phyloP scores from a whole-genome alignment of 176 grass and related monocot genomes.

The Oropetium thomaeum region DNA sequence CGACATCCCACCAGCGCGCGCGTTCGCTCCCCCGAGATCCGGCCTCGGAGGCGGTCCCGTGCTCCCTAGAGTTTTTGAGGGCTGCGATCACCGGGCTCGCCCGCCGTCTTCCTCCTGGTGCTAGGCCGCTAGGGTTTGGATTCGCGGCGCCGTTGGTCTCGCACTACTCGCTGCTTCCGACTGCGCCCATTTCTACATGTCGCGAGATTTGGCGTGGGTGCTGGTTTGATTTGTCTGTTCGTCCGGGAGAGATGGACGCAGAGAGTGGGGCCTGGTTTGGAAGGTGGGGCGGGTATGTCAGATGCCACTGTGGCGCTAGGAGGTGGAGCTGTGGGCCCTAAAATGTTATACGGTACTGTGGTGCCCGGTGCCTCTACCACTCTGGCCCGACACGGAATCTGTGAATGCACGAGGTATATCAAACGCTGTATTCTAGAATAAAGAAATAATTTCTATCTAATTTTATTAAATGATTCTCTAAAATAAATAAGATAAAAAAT shows the following conservation, averaged over 20 bases:
- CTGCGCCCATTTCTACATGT: slow-evolving; percentile 36
- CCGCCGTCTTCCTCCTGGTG: neutral
- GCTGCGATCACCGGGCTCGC: neutral
- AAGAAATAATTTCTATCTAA: too few species aligned
- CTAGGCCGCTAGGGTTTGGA: slow-evolving; percentile 46
- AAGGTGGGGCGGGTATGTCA: neutral
- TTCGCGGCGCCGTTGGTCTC: slow-evolving; percentile 9
- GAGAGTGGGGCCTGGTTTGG: neutral
- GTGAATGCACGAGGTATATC: too few species aligned
- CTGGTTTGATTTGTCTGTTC: slow-evolving; percentile 21
- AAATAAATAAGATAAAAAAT: too few species aligned
- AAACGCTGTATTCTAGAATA: too few species aligned
- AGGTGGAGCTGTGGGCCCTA: too few species aligned
- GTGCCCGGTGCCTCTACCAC: too few species aligned
- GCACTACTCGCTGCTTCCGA: slow-evolving; percentile 26
- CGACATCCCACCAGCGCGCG: slow-evolving; percentile 41
- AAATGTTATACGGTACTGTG: too few species aligned
- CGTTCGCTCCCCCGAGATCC: slow-evolving; percentile 22
- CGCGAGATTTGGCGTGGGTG: slow-evolving; percentile 49
- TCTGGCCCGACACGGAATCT: too few species aligned
- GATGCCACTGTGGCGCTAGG: neutral
- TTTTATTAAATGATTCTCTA: too few species aligned
- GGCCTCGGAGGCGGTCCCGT: neutral
- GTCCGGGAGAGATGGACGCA: neutral
- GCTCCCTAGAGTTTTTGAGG: slow-evolving; percentile 11